Evolutionary conservation across 2,329 filamentous ascomycete genomes (phyloP).

Genomic region (Trichophyton simii): DNA sequence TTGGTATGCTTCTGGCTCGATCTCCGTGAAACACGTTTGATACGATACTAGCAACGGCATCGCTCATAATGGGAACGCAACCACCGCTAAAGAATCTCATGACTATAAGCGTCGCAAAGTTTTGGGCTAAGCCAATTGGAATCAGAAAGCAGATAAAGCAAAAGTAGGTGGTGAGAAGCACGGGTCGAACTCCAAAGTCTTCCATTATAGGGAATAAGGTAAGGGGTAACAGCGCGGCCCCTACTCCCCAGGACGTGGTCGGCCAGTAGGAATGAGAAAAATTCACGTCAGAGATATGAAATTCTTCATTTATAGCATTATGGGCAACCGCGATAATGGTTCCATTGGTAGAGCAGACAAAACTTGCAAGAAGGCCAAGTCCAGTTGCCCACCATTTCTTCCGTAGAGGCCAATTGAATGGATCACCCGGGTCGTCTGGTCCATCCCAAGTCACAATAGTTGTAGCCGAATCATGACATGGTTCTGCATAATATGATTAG

Average conservation of each 20-base stretch:
- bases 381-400: slow-evolving; percentile 18
- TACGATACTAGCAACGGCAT: slow-evolving; percentile 67
- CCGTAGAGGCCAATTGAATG: slow-evolving; percentile 16
- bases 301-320: not conserved
- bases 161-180: not conserved
- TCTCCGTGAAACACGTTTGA: slow-evolving; percentile 61
- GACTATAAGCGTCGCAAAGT: slow-evolving; percentile 68
- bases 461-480: not conserved
- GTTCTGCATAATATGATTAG: not conserved
- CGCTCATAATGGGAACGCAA: slow-evolving; percentile 44
- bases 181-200: not conserved
- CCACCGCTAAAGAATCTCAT: slow-evolving; percentile 55
- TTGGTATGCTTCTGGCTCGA: slow-evolving; percentile 54
- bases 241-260: not conserved
- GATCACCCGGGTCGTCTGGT: slow-evolving; percentile 18
- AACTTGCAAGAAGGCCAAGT: not conserved
- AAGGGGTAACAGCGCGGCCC: not conserved
- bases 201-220: not conserved
- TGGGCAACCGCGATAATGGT: not conserved
- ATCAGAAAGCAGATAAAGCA: slow-evolving; percentile 65
- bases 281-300: not conserved
- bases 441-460: slow-evolving; percentile 18
- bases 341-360: not conserved
- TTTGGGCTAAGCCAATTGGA: slow-evolving; percentile 66
- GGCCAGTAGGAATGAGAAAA: not conserved